phyloP scores from a whole-genome alignment of 176 grass and related monocot species.

The Leersia perrieri region DNA sequence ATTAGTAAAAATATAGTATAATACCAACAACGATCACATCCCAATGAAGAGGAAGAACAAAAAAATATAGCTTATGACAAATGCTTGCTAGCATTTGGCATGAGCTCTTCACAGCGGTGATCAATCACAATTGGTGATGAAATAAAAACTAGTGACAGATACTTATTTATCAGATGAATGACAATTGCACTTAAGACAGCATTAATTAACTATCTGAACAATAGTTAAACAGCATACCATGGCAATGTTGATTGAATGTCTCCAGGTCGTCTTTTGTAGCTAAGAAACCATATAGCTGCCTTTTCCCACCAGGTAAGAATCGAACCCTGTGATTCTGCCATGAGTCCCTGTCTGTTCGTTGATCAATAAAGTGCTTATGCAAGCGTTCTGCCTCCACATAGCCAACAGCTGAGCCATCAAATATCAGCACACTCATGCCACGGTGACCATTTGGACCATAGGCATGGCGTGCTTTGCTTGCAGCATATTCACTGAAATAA shows the following conservation, averaged over 20 bases:
- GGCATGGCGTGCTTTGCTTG: constrained; percentile 74
- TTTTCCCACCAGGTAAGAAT: constrained; percentile 71
- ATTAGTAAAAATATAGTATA: not conserved
- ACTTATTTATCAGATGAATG: constrained; percentile 19
- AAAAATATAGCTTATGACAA: not conserved
- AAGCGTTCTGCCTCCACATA: constrained; percentile 81
- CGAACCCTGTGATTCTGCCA: constrained; percentile 44
- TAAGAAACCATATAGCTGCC: constrained; percentile 81
- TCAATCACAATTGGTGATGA: not conserved
- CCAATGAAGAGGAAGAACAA: not conserved
- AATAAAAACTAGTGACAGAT: not conserved
- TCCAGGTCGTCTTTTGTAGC: constrained; percentile 83
- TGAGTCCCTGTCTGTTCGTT: constrained; percentile 62
- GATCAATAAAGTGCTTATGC: constrained; percentile 63
- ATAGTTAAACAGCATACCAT: constrained; percentile 47
- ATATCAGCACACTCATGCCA: constrained; percentile 83
- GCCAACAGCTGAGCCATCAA: constrained; percentile 72
- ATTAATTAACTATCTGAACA: not conserved
- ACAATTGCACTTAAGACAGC: constrained; percentile 6
- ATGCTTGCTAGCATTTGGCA: not conserved
- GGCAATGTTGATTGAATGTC: constrained; percentile 59
- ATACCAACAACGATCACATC: not conserved
- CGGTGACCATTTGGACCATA: constrained; percentile 87
- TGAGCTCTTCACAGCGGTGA: not conserved
- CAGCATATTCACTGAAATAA: constrained; percentile 70